A percentile compares a stretch with the other conserved stretches of the same genome.
These are phyloP conservation scores for Megacollybia marginata DNA, from an alignment of 768 basidiomycete genomes.

Conservation along the genomic window DNA sequence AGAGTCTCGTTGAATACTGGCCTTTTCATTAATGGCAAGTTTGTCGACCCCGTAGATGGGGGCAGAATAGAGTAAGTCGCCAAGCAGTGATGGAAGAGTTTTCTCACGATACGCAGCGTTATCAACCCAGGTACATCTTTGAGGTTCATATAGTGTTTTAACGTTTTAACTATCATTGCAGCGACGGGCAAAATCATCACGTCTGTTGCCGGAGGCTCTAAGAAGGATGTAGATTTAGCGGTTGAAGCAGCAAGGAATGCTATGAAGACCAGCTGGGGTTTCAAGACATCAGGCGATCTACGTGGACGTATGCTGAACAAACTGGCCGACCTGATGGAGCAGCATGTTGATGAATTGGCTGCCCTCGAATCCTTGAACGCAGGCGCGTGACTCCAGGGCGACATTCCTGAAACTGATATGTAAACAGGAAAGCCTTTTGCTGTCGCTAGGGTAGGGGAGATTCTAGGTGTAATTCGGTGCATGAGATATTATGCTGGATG, in stretches of 20 bases:
- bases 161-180: slow-evolving; percentile 17
- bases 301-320: slow-evolving; percentile 35
- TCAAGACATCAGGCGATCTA: slow-evolving; percentile 28
- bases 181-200: slow-evolving; percentile 55
- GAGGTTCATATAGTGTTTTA: background rate
- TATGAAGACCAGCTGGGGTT: slow-evolving; percentile 38
- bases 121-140: slow-evolving; percentile 30
- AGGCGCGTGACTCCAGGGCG: slow-evolving; percentile 13
- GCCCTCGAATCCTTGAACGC: slow-evolving; percentile 45
- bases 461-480: slow-evolving; percentile 22
- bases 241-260: slow-evolving; percentile 50
- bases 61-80: slow-evolving; percentile 64
- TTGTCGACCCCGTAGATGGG: slow-evolving; percentile 44
- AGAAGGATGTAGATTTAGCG: slow-evolving; percentile 60
- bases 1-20: slow-evolving; percentile 42
- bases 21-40: slow-evolving; percentile 68
- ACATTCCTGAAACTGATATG: background rate
- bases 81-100: background rate
- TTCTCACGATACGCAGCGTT: slow-evolving; percentile 21
- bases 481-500: slow-evolving; percentile 69
- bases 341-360: slow-evolving; percentile 37
- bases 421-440: slow-evolving; percentile 20
- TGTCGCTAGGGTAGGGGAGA: slow-evolving; percentile 13
- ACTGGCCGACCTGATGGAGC: slow-evolving; percentile 47
- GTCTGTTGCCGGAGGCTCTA: slow-evolving; percentile 43